Percentiles rank a stretch among this genome's conserved stretches.
Evolutionary conservation across 176 grass and related monocot species (phyloP).

Genomic region (Pharus latifolius): DNA sequence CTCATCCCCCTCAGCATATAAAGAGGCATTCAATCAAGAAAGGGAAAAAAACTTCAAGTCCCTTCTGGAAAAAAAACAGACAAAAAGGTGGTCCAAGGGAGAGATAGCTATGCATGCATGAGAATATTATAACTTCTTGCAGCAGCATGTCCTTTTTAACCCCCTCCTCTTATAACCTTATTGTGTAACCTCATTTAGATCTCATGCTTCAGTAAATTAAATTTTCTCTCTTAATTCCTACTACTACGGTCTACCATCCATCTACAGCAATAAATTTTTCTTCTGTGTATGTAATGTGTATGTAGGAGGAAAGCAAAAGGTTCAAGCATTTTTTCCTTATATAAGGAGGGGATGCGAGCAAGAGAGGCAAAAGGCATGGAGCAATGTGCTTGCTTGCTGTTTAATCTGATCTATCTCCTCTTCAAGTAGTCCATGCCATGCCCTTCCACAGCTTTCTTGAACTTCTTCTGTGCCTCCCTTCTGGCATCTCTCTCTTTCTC

Average conservation of each 20-base stretch:
- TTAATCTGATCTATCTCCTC: background rate
- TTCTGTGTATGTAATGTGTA: background rate
- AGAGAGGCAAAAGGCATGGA: slow-evolving; percentile 8
- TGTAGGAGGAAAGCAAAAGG: background rate
- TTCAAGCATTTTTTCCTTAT: slow-evolving; percentile 2
- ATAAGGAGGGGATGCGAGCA: slow-evolving; percentile 25
- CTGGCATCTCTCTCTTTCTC: background rate
- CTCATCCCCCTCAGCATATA: background rate
- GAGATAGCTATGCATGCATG: slow-evolving; percentile 17
- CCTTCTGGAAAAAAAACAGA: slow-evolving; percentile 37
- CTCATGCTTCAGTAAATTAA: background rate
- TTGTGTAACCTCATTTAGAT: background rate
- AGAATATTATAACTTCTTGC: slow-evolving; percentile 20
- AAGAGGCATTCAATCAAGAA: background rate
- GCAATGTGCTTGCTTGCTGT: background rate
- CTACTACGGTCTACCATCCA: background rate
- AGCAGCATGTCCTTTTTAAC: slow-evolving; percentile 23
- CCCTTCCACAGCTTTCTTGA: slow-evolving; percentile 99
- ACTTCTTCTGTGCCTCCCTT: slow-evolving; percentile 38
- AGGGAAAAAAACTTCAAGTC: background rate
- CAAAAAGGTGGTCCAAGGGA: slow-evolving; percentile 33
- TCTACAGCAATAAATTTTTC: background rate
- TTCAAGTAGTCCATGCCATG: slow-evolving; percentile 69
- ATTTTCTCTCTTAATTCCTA: background rate
- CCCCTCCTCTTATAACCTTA: background rate